Base-by-base conservation (phyloP, 1,284 basidiomycete genomes). In the Ceratobasidium sp. region DNA sequence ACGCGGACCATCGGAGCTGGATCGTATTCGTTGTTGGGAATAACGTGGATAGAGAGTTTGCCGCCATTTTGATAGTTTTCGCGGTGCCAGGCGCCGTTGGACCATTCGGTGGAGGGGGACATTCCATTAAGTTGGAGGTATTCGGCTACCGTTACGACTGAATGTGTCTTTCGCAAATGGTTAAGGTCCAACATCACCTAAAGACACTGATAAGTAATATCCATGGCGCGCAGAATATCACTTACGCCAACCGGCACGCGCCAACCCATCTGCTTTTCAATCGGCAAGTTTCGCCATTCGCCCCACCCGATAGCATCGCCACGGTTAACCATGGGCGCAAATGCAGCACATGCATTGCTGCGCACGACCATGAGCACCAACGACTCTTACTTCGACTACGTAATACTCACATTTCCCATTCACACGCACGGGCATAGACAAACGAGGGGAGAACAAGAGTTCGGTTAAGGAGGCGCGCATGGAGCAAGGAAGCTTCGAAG, bases 131-230 rank as follows among this genome's bases (percentile, higher is more conserved):
- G 79, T 17, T 84, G 83, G 76, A 87, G 81, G 77, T 86, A 88
- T 32, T 88, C 87, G 9, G 83, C 79, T 25, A 84, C 81, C 0
- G 84, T 83, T 74, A 87, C 80, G 32, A 87, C 83, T 3, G 85
- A 79, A 64, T 88, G 82, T 1, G 82, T 80, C 52, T 80, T 76
- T 22, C 83, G 84, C 8, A 88, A 81, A 76, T 84, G 83, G 0
- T 86, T 83, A n/a, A 88, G 62, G 80, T 88, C 86, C 75, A 88
- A 81, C 86, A 88, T 88, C 61, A 83, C 13, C 19, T 46, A 77
- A 69, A 46, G 40, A 51, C 76, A 52, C 9, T 51, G 69, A 64
- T 61, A 70, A 25, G 29, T 67, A 15, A 29, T 43, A n/a, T 49
- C 32, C 13, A 54, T 40, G 7, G 34, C 4, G 32, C 34, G 29